These are phyloP conservation scores for Rhododendron mucronatum DNA, from an alignment of 148 eudicot genomes.

Conservation along the genomic window DNA sequence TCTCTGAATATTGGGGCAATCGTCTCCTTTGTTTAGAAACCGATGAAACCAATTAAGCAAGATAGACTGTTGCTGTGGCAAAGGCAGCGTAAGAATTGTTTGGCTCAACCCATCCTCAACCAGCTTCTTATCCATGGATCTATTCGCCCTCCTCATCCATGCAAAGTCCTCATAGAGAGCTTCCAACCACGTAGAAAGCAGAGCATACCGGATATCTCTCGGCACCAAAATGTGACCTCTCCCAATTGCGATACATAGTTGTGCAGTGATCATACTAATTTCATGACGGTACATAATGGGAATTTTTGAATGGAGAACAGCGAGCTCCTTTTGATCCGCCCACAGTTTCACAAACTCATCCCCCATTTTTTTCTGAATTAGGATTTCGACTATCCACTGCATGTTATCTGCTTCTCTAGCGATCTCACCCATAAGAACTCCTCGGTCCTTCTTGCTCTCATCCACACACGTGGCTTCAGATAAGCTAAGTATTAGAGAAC, in stretches of 20 bases:
- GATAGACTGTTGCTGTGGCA: slow-evolving; percentile 66
- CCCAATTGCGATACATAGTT: slow-evolving; percentile 77
- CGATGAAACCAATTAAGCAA: slow-evolving; percentile 83
- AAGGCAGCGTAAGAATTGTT: slow-evolving; percentile 75
- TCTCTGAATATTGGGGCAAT: slow-evolving; percentile 89
- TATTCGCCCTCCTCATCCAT: slow-evolving; percentile 76
- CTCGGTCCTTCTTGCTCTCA: slow-evolving; percentile 60
- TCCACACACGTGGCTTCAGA: slow-evolving; percentile 70
- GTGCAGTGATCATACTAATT: slow-evolving; percentile 83
- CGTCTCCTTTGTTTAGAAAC: slow-evolving; percentile 83
- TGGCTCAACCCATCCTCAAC: slow-evolving; percentile 86
- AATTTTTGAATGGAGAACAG: slow-evolving; percentile 74
- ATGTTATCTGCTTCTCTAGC: slow-evolving; percentile 90
- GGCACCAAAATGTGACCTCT: slow-evolving; percentile 73
- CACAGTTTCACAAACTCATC: slow-evolving; percentile 83
- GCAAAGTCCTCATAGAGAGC: slow-evolving; percentile 82
- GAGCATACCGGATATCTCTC: slow-evolving; percentile 56
- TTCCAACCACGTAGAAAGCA: slow-evolving; percentile 87
- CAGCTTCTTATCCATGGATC: slow-evolving; percentile 62
- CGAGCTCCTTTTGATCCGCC: slow-evolving; percentile 88
- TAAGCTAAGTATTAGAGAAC: slow-evolving; percentile 71
- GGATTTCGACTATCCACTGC: slow-evolving; percentile 82
- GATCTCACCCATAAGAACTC: slow-evolving; percentile 67
- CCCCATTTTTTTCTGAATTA: slow-evolving; percentile 59
- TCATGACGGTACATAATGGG: slow-evolving; percentile 86